These are phyloP conservation scores for Xylariaceae sp. DNA, from an alignment of 2,329 filamentous ascomycete species.

Conservation along the genomic window DNA sequence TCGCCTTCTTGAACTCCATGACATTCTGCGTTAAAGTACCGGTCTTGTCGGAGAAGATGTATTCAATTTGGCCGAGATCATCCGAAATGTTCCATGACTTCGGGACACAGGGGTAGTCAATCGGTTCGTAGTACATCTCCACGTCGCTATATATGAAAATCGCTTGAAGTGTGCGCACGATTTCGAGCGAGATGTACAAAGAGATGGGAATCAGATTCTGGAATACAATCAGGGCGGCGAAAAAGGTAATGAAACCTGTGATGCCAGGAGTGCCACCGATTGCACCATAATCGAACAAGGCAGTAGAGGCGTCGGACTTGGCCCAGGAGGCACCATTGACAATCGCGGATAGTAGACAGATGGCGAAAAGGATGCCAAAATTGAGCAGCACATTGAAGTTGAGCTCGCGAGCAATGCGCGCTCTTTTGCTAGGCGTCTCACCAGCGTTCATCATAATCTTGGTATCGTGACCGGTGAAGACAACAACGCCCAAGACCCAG, in stretches of 20 bases:
- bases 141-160: conserved; percentile 97
- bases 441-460: conserved; percentile 99
- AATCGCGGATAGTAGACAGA: conserved; percentile 83
- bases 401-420: conserved; percentile 83
- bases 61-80: conserved; percentile 95
- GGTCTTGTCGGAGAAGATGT: conserved; percentile 96
- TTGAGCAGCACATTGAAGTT: conserved; percentile 99
- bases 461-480: conserved; percentile 92
- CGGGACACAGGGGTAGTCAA: conserved; percentile 91
- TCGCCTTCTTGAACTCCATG: conserved; percentile 99
- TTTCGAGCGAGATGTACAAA: conserved; percentile 94
- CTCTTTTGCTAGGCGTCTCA: conserved; percentile 88
- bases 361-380: conserved; percentile 79
- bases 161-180: conserved; percentile 86
- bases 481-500: conserved; percentile 86
- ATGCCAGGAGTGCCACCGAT: conserved; percentile 69
- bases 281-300: conserved; percentile 80
- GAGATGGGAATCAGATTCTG: conserved; percentile 99
- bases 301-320: conserved; percentile 65
- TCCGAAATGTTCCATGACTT: conserved; percentile 99
- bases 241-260: conserved; percentile 94
- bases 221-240: conserved; percentile 89
- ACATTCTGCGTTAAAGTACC: conserved; percentile 87
- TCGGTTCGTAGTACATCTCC: conserved; percentile 92
- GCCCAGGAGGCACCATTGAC: conserved; percentile 80